A percentile compares a stretch with the other conserved stretches of the same genome.
Conservation (phyloP, 2,329 filamentous ascomycete genomes). For the Graphilbum ipis-grandicollis region DNA sequence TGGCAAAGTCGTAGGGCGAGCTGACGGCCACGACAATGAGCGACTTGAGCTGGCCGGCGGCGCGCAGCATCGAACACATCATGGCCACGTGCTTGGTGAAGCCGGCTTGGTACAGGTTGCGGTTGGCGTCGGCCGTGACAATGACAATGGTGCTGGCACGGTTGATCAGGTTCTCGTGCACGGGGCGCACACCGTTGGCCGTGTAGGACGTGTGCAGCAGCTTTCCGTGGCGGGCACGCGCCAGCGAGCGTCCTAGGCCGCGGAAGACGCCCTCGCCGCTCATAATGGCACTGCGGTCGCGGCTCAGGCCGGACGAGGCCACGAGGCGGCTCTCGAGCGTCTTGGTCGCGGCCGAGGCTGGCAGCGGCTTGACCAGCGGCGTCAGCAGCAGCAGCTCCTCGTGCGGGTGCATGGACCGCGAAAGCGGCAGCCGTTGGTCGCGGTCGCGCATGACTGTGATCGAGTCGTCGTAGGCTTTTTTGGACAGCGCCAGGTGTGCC, state of each 20-base stretch:
- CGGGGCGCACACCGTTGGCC: slow-evolving; percentile 76
- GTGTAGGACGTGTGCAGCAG: slow-evolving; percentile 91
- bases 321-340: slow-evolving; percentile 28
- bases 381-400: slow-evolving; percentile 84
- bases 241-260: slow-evolving; percentile 75
- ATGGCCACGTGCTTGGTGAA: slow-evolving; percentile 94
- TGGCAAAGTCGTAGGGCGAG: slow-evolving; percentile 91
- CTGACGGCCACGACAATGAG: slow-evolving; percentile 84
- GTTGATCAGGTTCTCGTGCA: slow-evolving; percentile 85
- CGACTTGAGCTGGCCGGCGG: slow-evolving; percentile 68
- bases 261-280: slow-evolving; percentile 87
- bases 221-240: slow-evolving; percentile 68
- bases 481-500: slow-evolving; percentile 64
- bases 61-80: slow-evolving; percentile 74
- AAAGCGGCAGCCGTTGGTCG: slow-evolving; percentile 66
- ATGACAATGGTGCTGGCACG: slow-evolving; percentile 78
- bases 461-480: slow-evolving; percentile 75
- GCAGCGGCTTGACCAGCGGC: slow-evolving; percentile 79
- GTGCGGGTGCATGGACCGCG: slow-evolving; percentile 62
- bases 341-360: slow-evolving; percentile 69
- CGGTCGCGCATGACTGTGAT: slow-evolving; percentile 88
- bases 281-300: slow-evolving; percentile 53
- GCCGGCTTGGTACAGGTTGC: slow-evolving; percentile 82
- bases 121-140: slow-evolving; percentile 82
- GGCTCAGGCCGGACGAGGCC: slow-evolving; percentile 25